Base-by-base conservation (phyloP, 2,329 filamentous ascomycete genomes). In the Fusarium heterosporum region DNA sequence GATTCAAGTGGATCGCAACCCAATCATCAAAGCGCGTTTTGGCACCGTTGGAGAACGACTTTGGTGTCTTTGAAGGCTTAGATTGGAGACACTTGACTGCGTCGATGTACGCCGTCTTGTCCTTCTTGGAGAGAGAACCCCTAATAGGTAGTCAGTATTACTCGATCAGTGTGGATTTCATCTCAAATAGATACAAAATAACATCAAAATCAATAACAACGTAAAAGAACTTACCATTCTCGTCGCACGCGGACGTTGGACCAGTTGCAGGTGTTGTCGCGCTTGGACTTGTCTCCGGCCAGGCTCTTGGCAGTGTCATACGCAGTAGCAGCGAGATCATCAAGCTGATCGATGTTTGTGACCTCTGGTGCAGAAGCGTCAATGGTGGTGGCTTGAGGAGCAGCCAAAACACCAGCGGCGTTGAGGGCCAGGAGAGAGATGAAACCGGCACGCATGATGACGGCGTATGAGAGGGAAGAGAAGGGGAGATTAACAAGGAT, bases 11-110 rank as follows among this genome's bases (percentile, higher is more conserved):
- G 0, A 78, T 76, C 7, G 79, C 82, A 8, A 83, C 76, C 41
- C 81, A 86, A 59, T 86, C 84, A 66, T 86, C 84, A 57, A 80
- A 85, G 55, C 82, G 61, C 4, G 76, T 80, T 56, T 75, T 77
- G 4, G 79, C 81, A 3, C 83, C 84, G 0, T 82, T 74, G 0
- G 78, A 79, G 13, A 76, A 72, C 1, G 71, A 65, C 1, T 73
- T 55, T 1, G 78, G 75, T 0, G 77, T 78, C 19, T 69, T 71
- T 6, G 81, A 65, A 1, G 81, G 79, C 63, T 75, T 73, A 6
- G 68, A 67, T 59, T 79, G 77, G 17, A 85, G 69, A 53, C 83
- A 85, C 39, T 80, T 74, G 47, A 83, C 78, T 4, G 83, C 82
- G 8, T 76, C 70, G 50, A 81, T 82, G 69, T 84, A 85, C 8